Base-by-base conservation (phyloP, 2,329 filamentous ascomycete species). In the Alternaria dauci region DNA sequence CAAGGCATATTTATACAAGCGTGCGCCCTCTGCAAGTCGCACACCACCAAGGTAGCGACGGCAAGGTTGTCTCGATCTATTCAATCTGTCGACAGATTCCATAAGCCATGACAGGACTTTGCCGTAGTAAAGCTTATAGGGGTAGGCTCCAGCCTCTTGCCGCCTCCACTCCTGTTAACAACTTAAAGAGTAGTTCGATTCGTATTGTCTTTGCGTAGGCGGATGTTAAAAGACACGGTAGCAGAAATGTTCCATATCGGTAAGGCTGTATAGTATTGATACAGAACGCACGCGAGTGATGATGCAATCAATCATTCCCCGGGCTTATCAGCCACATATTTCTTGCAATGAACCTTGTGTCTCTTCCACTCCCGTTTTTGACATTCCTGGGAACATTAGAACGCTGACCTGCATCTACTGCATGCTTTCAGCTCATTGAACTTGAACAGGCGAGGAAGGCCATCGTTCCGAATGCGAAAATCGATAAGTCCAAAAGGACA, bases 281-380 rank as follows among this genome's bases (percentile, higher is more conserved):
- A 11, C 28, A 36, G 32, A 1, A 16, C 16, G 14, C 12, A 36
- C 32, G 12, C 7, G 14, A 6, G 14, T 11, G 12, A 36, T 36
- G 14, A 36, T 36, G 32, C 0, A 36, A 1, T 12, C 32, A 36
- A 36, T 16, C 32, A 36, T 36, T 12, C 14, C 32, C 6, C 32
- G 14, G 25, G 25, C 30, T 39, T 23, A 39, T n/a, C 18, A 39
- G 34, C 11, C 50, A 14, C 39, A 11, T 52, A 16, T 38, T 3
- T 4, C 38, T 52, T 38, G 28, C 50, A 52, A 6, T 26, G 50
- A 30, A 8, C 8, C 20, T 30, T 52, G n/a, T 52, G 50, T 42
- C 50, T 41, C 36, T 42, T 42, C 50, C 36, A 52, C 25, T 52
- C 50, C 14, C 18, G 16, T 26, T 30, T 41, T 41, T 52, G 50